These are phyloP conservation scores for Casuarina equisetifolia DNA, from an alignment of 306 rosid species.

Conservation along the genomic window DNA sequence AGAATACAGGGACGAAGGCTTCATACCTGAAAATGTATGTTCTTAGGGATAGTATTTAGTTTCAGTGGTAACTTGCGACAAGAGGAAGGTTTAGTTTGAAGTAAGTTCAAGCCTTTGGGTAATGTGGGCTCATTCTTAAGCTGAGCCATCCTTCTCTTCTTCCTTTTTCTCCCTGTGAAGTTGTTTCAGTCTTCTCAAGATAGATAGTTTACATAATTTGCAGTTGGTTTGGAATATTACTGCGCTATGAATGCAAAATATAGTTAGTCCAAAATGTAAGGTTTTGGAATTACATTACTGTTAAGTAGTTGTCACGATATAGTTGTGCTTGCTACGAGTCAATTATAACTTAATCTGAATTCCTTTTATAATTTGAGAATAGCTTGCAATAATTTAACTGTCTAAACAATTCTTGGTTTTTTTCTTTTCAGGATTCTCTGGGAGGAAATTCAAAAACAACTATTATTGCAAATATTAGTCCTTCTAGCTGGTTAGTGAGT, in stretches of 20 bases:
- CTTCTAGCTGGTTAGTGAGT: slow-evolving; percentile 78
- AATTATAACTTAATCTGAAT: not conserved
- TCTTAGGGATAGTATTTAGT: too few species aligned
- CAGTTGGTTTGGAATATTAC: not conserved
- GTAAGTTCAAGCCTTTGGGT: not conserved
- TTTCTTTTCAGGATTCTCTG: slow-evolving; percentile 81
- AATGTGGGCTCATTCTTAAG: not conserved
- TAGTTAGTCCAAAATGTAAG: not conserved
- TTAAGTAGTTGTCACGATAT: not conserved
- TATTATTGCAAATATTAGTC: slow-evolving; percentile 91
- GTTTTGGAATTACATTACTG: not conserved
- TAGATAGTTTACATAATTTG: not conserved
- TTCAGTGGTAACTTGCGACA: too few species aligned
- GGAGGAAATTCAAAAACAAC: slow-evolving; percentile 94
- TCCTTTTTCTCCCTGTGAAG: not conserved
- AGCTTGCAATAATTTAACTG: slow-evolving; percentile 10
- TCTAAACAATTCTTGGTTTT: slow-evolving; percentile 20
- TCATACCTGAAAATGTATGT: not conserved
- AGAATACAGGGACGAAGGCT: not conserved
- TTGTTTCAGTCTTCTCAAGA: not conserved
- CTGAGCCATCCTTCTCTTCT: not conserved
- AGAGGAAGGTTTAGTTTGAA: not conserved
- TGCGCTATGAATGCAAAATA: not conserved
- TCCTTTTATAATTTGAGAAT: slow-evolving; percentile 8
- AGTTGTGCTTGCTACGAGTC: not conserved